Percentiles rank a stretch among this genome's conserved stretches.
These are phyloP conservation scores for Cryomyces antarcticus DNA, from an alignment of 495 filamentous ascomycete genomes.

Conservation along the genomic window DNA sequence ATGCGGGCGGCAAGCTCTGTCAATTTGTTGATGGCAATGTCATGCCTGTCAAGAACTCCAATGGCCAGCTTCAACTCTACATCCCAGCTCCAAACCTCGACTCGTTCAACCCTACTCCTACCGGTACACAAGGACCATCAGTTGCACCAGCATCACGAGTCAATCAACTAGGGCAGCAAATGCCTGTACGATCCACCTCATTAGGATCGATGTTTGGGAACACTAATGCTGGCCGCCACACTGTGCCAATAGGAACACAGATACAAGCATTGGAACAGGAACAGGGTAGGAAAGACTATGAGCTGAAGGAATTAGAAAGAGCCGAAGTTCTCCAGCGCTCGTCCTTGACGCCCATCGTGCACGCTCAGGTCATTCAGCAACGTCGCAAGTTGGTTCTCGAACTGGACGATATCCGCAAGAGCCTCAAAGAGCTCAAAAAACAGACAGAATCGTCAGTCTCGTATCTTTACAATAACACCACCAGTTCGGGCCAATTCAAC, in stretches of 20 bases:
- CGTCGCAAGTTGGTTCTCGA: conserved; percentile 7
- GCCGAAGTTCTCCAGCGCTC: conserved; percentile 10
- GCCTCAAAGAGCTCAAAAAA: conserved; percentile 3
- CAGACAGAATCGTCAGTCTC: neutral
- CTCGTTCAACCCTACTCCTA: neutral
- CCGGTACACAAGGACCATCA: neutral
- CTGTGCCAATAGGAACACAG: neutral
- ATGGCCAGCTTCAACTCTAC: conserved; percentile 8
- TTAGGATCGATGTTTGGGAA: neutral
- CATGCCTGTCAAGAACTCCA: conserved; percentile 7
- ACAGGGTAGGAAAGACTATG: conserved; percentile 8
- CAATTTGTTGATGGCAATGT: conserved; percentile 9
- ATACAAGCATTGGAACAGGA: conserved; percentile 10
- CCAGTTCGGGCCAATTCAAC: too few species aligned
- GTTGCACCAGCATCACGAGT: neutral
- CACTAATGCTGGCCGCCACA: neutral
- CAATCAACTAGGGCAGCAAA: neutral
- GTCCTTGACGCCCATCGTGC: conserved; percentile 4
- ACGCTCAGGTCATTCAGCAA: conserved; percentile 7
- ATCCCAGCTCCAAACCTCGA: conserved; percentile 9
- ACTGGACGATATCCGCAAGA: conserved; percentile 13
- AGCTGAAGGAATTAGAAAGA: conserved; percentile 11
- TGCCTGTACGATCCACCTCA: neutral
- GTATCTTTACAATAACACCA: too few species aligned
- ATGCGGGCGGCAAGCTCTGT: conserved; percentile 8